These are phyloP conservation scores for Jamesozyma gamospora DNA, from an alignment of 805 yeast genomes.

Conservation along the genomic window DNA sequence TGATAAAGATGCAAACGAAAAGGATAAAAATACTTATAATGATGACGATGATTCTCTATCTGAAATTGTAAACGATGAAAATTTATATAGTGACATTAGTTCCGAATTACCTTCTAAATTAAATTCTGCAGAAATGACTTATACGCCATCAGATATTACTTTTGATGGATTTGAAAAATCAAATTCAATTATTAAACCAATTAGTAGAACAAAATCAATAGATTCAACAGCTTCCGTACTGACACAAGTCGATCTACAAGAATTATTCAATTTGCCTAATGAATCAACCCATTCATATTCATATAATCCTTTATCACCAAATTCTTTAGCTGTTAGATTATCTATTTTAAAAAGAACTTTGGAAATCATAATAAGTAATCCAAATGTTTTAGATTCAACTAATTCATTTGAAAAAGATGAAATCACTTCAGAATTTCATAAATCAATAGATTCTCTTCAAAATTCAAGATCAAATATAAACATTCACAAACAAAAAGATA, in stretches of 20 bases:
- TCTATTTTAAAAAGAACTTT: slow-evolving; percentile 67
- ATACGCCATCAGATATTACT: not conserved
- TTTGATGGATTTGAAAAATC: not conserved
- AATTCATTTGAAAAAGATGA: not conserved
- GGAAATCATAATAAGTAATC: slow-evolving; percentile 60
- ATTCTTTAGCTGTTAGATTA: slow-evolving; percentile 64
- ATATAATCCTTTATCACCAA: slow-evolving; percentile 72
- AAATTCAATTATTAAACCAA: not conserved
- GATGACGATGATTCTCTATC: not conserved
- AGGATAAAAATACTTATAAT: not conserved
- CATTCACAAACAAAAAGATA: not conserved
- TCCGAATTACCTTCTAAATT: not conserved
- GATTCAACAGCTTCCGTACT: slow-evolving; percentile 8
- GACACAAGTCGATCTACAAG: slow-evolving; percentile 28
- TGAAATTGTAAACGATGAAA: not conserved
- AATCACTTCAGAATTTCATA: not conserved
- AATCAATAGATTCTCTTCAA: not conserved
- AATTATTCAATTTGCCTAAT: slow-evolving; percentile 56
- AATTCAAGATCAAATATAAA: not conserved
- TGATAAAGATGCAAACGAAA: no score
- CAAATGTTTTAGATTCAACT: slow-evolving; percentile 26
- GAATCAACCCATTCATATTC: slow-evolving; percentile 81
- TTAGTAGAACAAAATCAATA: slow-evolving; percentile 7
- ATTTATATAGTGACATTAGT: not conserved
- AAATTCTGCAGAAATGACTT: not conserved